phyloP scores from a whole-genome alignment of 202 grass and related monocot species.

The Zoysia matrella region DNA sequence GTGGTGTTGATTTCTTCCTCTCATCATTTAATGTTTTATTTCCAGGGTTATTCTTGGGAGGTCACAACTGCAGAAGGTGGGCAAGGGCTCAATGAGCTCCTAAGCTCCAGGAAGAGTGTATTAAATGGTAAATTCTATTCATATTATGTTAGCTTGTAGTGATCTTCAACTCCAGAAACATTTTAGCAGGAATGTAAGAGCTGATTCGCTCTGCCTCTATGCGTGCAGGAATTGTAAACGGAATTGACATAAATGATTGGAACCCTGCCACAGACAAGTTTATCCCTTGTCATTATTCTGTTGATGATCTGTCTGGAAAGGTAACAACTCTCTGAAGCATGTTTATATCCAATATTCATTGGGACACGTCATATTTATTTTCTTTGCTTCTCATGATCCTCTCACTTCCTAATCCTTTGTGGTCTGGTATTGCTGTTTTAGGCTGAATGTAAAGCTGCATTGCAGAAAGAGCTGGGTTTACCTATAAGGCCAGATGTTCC shows the following conservation, averaged over 20 bases:
- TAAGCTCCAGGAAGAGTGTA: constrained; percentile 81
- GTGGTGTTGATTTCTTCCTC: constrained; percentile 26
- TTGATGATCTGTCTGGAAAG: constrained; percentile 93
- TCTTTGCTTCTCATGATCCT: constrained; percentile 10
- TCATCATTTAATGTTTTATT: constrained; percentile 31
- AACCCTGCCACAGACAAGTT: constrained; percentile 71
- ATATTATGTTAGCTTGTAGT: constrained; percentile 37
- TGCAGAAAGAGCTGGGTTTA: constrained; percentile 86
- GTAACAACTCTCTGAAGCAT: constrained; percentile 41
- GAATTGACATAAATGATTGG: constrained; percentile 92
- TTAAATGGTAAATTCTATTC: constrained; percentile 66
- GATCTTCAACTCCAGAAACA: constrained; percentile 24
- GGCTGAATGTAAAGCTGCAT: constrained; percentile 87
- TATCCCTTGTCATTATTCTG: constrained; percentile 82
- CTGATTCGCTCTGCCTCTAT: constrained; percentile 33
- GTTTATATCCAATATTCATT: not conserved
- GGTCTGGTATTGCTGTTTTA: constrained; percentile 41
- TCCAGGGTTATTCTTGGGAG: constrained; percentile 97
- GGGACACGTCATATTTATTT: constrained; percentile 13
- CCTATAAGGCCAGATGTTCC: constrained; percentile 67
- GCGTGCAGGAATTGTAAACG: constrained; percentile 85
- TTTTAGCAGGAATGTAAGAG: constrained; percentile 18
- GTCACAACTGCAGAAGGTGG: constrained; percentile 94
- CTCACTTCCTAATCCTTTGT: constrained; percentile 16
- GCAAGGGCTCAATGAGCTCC: constrained; percentile 86